Base-by-base conservation (phyloP, 352 stramenopile species). In the Globisporangium megalacanthum region DNA sequence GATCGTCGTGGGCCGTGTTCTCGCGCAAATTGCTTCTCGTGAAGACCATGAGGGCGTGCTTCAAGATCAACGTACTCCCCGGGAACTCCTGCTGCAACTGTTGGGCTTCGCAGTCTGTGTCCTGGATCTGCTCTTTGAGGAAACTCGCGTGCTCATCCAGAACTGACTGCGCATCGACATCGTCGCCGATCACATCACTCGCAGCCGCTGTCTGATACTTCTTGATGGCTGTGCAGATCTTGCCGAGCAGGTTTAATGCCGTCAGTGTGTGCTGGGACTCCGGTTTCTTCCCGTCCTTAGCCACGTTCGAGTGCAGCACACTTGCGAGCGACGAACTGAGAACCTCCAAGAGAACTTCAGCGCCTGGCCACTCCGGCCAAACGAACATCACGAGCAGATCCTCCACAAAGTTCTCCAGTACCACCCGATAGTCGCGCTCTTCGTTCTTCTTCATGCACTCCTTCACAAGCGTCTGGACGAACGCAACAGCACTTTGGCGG, bases 361-460 rank as follows among this genome's bases (percentile, higher is more conserved):
- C 84, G 14, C 83, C 84, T 19, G 65, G 20, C 80, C 83, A 94
- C 57, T 95, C 86, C 13, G 84, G 83, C n/a, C 72, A 78, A 17
- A 73, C 66, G 64, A 94, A 88, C 75, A 95, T 88, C 8, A 72
- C 66, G 14, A 95, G 69, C 36, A 95, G 53, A 60, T 95, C 86
- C 62, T 95, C 84, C 29, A 88, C 66, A 55, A 94, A 89, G 42
- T 93, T 87, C 17, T 94, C 86, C 14, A 95, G 64, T 15, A 88
- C 65, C 47, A 86, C 65, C 20, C 84, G 81, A 62, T 86, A 79
- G 53, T 92, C 79, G 36, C 78, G 66, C 33, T 92, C 83, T 56
- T 94, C 84, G 9, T 69, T 75, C 61, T 92, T 94, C 64, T 92
- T 94, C 68, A 89, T 74, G 54, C 82, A 94, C 53, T 85, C 78